Percentiles rank a stretch among this genome's conserved stretches.
phyloP scores from a whole-genome alignment of 2,329 filamentous ascomycete genomes.

The Lachnellula cervina region DNA sequence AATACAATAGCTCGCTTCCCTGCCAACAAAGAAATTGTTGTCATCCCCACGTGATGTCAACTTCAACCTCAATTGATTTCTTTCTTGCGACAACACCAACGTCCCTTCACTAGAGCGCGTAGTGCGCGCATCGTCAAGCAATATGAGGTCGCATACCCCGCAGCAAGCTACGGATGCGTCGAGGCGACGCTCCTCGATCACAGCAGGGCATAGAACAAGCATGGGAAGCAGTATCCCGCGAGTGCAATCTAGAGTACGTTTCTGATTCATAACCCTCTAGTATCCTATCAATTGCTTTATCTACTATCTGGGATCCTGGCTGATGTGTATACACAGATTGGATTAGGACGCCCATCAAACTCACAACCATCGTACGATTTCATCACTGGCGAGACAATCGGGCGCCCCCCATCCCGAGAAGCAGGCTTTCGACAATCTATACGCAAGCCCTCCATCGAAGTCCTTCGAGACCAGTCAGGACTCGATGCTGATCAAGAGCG shows the following conservation, averaged over 20 bases:
- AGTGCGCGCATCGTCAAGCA: constrained; percentile 1
- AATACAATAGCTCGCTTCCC: neutral
- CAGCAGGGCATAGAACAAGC: constrained; percentile 22
- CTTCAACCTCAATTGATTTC: neutral
- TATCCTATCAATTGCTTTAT: neutral
- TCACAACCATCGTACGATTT: constrained; percentile 56
- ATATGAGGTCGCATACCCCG: constrained; percentile 30
- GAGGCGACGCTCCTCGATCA: constrained; percentile 24
- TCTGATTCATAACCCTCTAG: neutral
- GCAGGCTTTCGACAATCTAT: constrained; percentile 30
- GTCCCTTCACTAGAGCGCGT: constrained; percentile 3
- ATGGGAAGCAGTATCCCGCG: constrained; percentile 28
- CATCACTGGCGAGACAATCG: constrained; percentile 41
- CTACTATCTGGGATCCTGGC: neutral
- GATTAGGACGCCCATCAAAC: constrained; percentile 44
- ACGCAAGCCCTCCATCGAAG: constrained; percentile 54
- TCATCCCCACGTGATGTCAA: neutral
- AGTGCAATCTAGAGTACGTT: constrained; percentile 27
- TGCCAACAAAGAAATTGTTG: neutral
- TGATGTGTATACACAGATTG: constrained; percentile 28
- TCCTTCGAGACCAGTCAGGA: constrained; percentile 50
- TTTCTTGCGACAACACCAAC: constrained; percentile 14
- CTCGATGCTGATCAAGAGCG: constrained; percentile 21
- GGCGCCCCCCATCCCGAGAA: constrained; percentile 30
- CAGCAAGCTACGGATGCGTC: constrained; percentile 20